Percentiles rank a stretch among this genome's conserved stretches.
phyloP scores from a whole-genome alignment of 1,284 basidiomycete genomes.

The Moesziomyces sp. region DNA sequence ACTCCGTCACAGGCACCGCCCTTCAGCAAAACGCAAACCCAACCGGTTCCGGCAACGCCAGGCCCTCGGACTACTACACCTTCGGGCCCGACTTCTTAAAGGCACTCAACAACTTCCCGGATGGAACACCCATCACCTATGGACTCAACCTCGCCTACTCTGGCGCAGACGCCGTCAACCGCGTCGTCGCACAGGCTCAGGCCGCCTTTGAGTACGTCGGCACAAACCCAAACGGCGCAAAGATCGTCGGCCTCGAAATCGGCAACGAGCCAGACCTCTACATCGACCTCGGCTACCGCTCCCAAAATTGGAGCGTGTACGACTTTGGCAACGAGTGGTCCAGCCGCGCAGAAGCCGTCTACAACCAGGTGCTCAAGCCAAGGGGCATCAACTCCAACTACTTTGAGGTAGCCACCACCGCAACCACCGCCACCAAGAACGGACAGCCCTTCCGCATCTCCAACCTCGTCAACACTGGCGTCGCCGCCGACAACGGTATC shows the following conservation, averaged over 20 bases:
- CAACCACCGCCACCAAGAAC: constrained; percentile 52
- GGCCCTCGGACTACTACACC: constrained; percentile 26
- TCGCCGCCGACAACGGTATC: constrained; percentile 54
- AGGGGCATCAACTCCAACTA: constrained; percentile 41
- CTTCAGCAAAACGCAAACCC: constrained; percentile 33
- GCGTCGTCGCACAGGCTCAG: constrained; percentile 37
- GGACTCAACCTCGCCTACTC: constrained; percentile 54
- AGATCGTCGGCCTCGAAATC: constrained; percentile 54
- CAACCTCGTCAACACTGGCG: constrained; percentile 51
- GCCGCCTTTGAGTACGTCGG: constrained; percentile 38
- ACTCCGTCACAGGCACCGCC: constrained; percentile 14
- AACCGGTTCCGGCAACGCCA: constrained; percentile 22
- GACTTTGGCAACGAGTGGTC: constrained; percentile 52
- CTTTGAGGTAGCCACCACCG: constrained; percentile 57
- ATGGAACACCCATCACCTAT: constrained; percentile 55
- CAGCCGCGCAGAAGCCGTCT: constrained; percentile 35
- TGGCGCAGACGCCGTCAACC: constrained; percentile 34
- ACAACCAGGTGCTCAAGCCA: constrained; percentile 39
- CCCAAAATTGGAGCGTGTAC: constrained; percentile 20
- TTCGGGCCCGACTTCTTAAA: constrained; percentile 51
- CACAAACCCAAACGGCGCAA: constrained; percentile 20
- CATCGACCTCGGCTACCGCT: constrained; percentile 46
- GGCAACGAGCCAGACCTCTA: constrained; percentile 61
- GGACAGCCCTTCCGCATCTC: constrained; percentile 53
- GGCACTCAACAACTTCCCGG: constrained; percentile 38